Conservation (phyloP, 768 basidiomycete species). For the Auriscalpium orientale region DNA sequence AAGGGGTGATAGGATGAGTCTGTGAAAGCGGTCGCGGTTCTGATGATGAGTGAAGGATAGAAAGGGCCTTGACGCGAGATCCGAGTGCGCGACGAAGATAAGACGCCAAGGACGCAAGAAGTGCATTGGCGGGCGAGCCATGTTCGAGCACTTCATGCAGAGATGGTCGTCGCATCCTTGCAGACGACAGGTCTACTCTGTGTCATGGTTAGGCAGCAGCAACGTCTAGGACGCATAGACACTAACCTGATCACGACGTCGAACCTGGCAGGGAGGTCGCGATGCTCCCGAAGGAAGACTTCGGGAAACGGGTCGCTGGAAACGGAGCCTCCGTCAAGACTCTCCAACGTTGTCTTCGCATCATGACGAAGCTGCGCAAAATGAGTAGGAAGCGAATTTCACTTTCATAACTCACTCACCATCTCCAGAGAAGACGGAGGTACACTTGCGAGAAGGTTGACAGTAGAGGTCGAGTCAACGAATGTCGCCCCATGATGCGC, state of each 20-base stretch:
- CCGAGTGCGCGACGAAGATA: slow-evolving; percentile 62
- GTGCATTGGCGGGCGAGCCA: slow-evolving; percentile 50
- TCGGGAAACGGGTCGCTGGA: slow-evolving; percentile 58
- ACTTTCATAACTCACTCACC: slow-evolving; percentile 32
- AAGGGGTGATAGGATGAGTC: slow-evolving; percentile 42
- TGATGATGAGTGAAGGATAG: slow-evolving; percentile 49
- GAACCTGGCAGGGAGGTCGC: slow-evolving; percentile 57
- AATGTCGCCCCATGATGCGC: slow-evolving; percentile 50
- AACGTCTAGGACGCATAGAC: neutral
- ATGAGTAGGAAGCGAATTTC: slow-evolving; percentile 1
- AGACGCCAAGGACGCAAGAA: slow-evolving; percentile 44
- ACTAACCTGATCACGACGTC: slow-evolving; percentile 64
- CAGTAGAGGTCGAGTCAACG: slow-evolving; percentile 68
- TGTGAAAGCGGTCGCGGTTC: slow-evolving; percentile 41
- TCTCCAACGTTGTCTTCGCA: slow-evolving; percentile 63
- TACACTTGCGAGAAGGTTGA: slow-evolving; percentile 72
- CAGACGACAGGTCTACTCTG: slow-evolving; percentile 51
- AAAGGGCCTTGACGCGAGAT: slow-evolving; percentile 57
- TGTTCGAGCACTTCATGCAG: slow-evolving; percentile 44
- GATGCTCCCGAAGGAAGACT: slow-evolving; percentile 67
- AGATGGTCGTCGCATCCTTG: slow-evolving; percentile 36
- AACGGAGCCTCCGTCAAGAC: slow-evolving; percentile 40
- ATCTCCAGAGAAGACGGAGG: slow-evolving; percentile 73
- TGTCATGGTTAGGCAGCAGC: neutral
- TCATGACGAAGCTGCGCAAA: slow-evolving; percentile 62